These are phyloP conservation scores for Cyclotella distinguenda DNA, from an alignment of 108 stramenopile genomes.

Conservation along the genomic window DNA sequence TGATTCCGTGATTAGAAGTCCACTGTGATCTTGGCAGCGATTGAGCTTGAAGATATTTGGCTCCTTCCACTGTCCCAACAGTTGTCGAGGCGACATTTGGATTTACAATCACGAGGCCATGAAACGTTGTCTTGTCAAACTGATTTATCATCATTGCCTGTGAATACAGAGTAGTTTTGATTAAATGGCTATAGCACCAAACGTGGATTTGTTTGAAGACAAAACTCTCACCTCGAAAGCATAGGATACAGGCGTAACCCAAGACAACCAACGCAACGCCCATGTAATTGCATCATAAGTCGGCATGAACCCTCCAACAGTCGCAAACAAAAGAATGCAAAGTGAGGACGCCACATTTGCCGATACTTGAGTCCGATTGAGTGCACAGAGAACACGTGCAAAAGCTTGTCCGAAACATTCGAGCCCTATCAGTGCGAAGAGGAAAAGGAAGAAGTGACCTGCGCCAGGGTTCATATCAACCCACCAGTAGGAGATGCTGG, in stretches of 20 bases:
- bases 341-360: conserved; percentile 37
- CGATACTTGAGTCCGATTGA: conserved; percentile 42
- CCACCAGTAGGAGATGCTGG: conserved; percentile 51
- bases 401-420: conserved; percentile 50
- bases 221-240: conserved; percentile 35
- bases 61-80: conserved; percentile 31
- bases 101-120: conserved; percentile 15
- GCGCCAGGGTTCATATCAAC: conserved; percentile 41
- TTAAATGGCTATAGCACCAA: conserved; percentile 22
- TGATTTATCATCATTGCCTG: conserved; percentile 20
- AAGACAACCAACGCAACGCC: conserved; percentile 39
- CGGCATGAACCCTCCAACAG: conserved; percentile 50
- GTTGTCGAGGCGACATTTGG: background rate
- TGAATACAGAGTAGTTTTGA: background rate
- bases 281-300: conserved; percentile 16
- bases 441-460: conserved; percentile 39
- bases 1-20: conserved; percentile 25
- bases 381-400: conserved; percentile 37
- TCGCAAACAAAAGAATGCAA: conserved; percentile 32
- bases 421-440: conserved; percentile 40
- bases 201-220: background rate
- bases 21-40: conserved; percentile 18
- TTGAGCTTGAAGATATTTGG: conserved; percentile 10
- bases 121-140: background rate
- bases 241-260: conserved; percentile 42